These are phyloP conservation scores for Acaromyces ingoldii DNA, from an alignment of 1,284 basidiomycete genomes.

Conservation along the genomic window DNA sequence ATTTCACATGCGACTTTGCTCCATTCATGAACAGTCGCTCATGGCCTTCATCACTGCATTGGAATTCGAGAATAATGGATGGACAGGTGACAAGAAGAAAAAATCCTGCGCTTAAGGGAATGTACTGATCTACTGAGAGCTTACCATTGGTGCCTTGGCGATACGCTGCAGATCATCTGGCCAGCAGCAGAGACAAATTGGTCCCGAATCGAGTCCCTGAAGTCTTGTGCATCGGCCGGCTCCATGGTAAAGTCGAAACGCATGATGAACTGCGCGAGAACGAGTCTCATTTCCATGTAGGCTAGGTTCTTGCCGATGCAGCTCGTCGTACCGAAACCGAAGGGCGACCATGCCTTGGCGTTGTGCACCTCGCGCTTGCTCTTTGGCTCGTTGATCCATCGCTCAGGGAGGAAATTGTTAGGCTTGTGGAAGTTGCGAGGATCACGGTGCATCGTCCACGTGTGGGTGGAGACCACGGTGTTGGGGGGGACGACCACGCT, in stretches of 20 bases:
- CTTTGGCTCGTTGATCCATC: constrained; percentile 2
- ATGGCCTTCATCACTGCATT: too few relatives aligned
- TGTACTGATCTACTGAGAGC: too few relatives aligned
- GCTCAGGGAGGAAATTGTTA: constrained; percentile 1
- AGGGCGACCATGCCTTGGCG: background rate
- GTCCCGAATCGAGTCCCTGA: constrained; percentile 1
- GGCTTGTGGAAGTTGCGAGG: constrained; percentile 4
- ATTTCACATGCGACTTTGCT: too few relatives aligned
- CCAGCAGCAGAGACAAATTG: constrained; percentile 5
- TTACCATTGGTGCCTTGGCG: too few relatives aligned
- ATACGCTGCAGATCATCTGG: too few relatives aligned
- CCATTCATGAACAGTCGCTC: too few relatives aligned
- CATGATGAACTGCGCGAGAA: background rate
- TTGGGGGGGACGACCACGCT: background rate
- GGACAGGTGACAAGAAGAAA: too few relatives aligned
- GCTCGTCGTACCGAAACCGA: constrained; percentile 2
- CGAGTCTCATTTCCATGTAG: background rate
- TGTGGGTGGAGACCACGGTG: constrained; percentile 1
- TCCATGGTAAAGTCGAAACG: background rate
- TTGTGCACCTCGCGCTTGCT: constrained; percentile 3
- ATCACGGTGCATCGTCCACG: constrained; percentile 4
- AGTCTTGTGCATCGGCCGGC: background rate
- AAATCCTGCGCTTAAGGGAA: too few relatives aligned
- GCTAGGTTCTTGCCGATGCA: constrained; percentile 4
- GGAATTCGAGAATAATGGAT: too few relatives aligned